These are phyloP conservation scores for Lepidopterella palustris DNA, from an alignment of 495 filamentous ascomycete genomes.

Conservation along the genomic window DNA sequence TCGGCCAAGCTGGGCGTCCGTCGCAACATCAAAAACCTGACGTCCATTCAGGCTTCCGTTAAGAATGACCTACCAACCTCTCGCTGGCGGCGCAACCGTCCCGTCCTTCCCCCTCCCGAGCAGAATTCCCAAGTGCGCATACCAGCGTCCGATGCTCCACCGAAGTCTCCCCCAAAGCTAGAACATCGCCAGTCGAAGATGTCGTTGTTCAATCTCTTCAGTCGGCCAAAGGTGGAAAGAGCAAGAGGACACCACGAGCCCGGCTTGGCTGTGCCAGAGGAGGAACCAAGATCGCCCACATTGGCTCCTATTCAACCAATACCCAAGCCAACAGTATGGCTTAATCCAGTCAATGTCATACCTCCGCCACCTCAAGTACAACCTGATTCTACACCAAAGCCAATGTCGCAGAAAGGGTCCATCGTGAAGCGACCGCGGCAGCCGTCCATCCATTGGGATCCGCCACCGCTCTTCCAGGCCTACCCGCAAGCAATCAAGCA, in stretches of 20 bases:
- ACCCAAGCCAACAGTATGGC: constrained; percentile 19
- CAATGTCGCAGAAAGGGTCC: constrained; percentile 14
- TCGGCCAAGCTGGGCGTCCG: not conserved
- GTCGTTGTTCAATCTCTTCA: constrained; percentile 40
- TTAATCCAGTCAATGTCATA: constrained; percentile 7
- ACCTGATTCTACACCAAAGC: constrained; percentile 11
- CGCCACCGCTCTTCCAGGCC: constrained; percentile 83
- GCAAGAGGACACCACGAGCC: constrained; percentile 34
- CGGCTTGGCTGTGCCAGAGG: constrained; percentile 29
- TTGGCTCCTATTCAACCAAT: constrained; percentile 3
- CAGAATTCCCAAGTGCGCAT: constrained; percentile 7
- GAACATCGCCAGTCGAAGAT: constrained; percentile 33
- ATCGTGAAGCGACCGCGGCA: constrained; percentile 6
- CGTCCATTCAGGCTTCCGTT: constrained; percentile 4
- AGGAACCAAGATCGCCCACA: constrained; percentile 10
- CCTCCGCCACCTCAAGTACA: not conserved
- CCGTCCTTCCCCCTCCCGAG: constrained; percentile 13
- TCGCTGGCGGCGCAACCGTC: constrained; percentile 23
- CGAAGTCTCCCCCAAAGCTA: constrained; percentile 16
- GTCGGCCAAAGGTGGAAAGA: constrained; percentile 39
- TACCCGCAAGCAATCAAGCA: constrained; percentile 74
- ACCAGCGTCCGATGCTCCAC: not conserved
- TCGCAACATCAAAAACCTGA: constrained; percentile 6
- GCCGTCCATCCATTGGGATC: constrained; percentile 52
- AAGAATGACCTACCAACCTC: constrained; percentile 2